These are phyloP conservation scores for Tricholoma terreum DNA, from an alignment of 768 basidiomycete genomes.

Conservation along the genomic window DNA sequence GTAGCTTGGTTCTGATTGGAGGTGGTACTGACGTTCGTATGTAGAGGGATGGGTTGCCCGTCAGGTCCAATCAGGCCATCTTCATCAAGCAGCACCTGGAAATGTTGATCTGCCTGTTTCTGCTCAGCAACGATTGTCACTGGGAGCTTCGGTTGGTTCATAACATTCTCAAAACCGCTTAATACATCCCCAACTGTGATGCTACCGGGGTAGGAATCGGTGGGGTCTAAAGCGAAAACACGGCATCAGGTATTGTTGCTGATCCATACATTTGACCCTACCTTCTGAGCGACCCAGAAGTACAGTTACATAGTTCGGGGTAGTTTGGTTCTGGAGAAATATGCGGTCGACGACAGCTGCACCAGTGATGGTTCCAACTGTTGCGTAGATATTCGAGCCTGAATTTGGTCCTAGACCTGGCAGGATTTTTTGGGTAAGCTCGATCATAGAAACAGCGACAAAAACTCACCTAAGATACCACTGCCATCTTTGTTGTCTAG, in stretches of 20 bases:
- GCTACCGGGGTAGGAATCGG: slow-evolving; percentile 51
- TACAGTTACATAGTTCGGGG: slow-evolving; percentile 61
- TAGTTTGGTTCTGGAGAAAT: slow-evolving; percentile 55
- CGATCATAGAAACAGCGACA: background rate
- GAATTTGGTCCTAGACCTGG: slow-evolving; percentile 62
- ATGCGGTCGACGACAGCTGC: slow-evolving; percentile 61
- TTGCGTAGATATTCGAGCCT: slow-evolving; percentile 45
- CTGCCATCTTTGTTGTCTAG: slow-evolving; percentile 26
- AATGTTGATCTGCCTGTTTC: slow-evolving; percentile 51
- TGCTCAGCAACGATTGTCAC: slow-evolving; percentile 38
- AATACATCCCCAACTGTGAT: slow-evolving; percentile 62
- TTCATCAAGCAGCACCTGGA: slow-evolving; percentile 60
- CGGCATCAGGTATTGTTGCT: background rate
- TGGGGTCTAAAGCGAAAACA: slow-evolving; percentile 36
- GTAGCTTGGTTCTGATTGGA: slow-evolving; percentile 47
- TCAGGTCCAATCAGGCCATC: slow-evolving; percentile 63
- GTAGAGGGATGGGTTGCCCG: slow-evolving; percentile 44
- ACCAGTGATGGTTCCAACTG: slow-evolving; percentile 35
- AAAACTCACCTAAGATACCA: slow-evolving; percentile 24
- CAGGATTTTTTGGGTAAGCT: slow-evolving; percentile 27
- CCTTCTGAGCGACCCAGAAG: slow-evolving; percentile 57
- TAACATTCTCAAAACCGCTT: slow-evolving; percentile 45
- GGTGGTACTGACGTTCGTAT: slow-evolving; percentile 43
- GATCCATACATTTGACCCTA: slow-evolving; percentile 1
- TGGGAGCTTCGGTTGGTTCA: slow-evolving; percentile 46